These are phyloP conservation scores for Penicillium parvum DNA, from an alignment of 495 filamentous ascomycete genomes.

Conservation along the genomic window DNA sequence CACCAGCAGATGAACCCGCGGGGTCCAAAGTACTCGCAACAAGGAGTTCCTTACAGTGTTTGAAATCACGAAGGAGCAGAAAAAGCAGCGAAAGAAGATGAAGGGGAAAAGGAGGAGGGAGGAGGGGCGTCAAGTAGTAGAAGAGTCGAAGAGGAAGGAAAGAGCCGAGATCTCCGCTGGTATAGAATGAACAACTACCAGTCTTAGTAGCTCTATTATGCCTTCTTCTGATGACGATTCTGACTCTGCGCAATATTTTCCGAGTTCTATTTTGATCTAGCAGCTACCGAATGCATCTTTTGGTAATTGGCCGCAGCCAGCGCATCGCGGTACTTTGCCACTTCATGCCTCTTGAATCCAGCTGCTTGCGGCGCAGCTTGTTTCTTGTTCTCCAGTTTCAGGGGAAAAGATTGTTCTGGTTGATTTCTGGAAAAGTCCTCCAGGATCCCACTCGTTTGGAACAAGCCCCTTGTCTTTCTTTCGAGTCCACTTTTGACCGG, in stretches of 20 bases:
- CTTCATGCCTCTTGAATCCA: constrained; percentile 10
- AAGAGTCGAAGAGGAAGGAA: no score
- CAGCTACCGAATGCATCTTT: no score
- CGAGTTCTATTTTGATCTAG: no score
- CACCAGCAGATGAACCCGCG: not conserved
- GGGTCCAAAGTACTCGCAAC: not conserved
- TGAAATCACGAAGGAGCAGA: not conserved
- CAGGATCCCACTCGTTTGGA: not conserved
- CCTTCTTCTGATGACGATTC: no score
- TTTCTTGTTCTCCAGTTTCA: no score
- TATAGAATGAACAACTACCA: not conserved
- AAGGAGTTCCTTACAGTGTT: no score
- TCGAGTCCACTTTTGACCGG: not conserved
- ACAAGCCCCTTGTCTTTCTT: not conserved
- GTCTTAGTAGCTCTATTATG: no score
- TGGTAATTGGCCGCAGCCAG: constrained; percentile 11
- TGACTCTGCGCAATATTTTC: no score
- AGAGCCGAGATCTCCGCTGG: constrained; percentile 5
- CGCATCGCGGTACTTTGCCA: constrained; percentile 11
- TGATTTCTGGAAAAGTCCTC: no score
- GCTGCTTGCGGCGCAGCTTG: constrained; percentile 25
- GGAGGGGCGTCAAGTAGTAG: constrained; percentile 7
- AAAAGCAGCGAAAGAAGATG: not conserved
- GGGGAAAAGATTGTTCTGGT: no score
- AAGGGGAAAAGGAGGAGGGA: constrained; percentile 1